A percentile compares a stretch with the other conserved stretches of the same genome.
phyloP scores from a whole-genome alignment of 2,329 filamentous ascomycete species.

The Nigrograna mackinnonii region DNA sequence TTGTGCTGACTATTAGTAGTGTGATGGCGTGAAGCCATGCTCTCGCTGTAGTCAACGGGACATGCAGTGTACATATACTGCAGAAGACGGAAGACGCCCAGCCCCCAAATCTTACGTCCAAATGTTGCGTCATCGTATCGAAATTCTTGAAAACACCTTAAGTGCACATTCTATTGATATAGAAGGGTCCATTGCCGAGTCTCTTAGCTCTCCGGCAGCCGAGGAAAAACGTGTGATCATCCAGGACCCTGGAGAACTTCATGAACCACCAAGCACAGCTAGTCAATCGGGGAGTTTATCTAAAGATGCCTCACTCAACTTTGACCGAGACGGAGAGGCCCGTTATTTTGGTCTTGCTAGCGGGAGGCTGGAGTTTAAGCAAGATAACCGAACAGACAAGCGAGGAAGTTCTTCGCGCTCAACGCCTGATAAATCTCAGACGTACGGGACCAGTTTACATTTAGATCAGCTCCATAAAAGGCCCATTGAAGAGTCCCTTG shows the following conservation, averaged over 20 bases:
- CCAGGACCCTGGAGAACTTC: too few species aligned
- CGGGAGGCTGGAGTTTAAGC: conserved; percentile 37
- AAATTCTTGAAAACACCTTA: conserved; percentile 33
- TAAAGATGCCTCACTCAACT: conserved; percentile 41
- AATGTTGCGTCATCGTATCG: conserved; percentile 36
- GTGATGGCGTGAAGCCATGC: conserved; percentile 36
- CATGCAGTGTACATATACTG: conserved; percentile 32
- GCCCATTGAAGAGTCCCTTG: not conserved
- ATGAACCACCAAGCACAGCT: conserved; percentile 9
- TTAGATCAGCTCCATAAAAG: not conserved
- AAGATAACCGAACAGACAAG: conserved; percentile 3
- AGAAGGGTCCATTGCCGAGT: conserved; percentile 21
- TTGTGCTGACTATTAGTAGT: too few species aligned
- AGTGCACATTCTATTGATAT: conserved; percentile 33
- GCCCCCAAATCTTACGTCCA: conserved; percentile 41
- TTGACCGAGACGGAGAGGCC: conserved; percentile 38
- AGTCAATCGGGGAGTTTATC: conserved; percentile 33
- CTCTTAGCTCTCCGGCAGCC: not conserved
- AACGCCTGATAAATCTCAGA: not conserved
- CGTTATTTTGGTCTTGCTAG: conserved; percentile 43
- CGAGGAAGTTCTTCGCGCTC: too few species aligned
- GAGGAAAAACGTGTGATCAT: too few species aligned
- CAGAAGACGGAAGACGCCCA: conserved; percentile 38
- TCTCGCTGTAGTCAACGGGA: conserved; percentile 33
- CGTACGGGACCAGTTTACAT: too few species aligned